Evolutionary conservation across 2,329 filamentous ascomycete species (phyloP), one percentile per base, ranked within the genome.

Genomic region (Neopestalotiopsis clavispora): DNA sequence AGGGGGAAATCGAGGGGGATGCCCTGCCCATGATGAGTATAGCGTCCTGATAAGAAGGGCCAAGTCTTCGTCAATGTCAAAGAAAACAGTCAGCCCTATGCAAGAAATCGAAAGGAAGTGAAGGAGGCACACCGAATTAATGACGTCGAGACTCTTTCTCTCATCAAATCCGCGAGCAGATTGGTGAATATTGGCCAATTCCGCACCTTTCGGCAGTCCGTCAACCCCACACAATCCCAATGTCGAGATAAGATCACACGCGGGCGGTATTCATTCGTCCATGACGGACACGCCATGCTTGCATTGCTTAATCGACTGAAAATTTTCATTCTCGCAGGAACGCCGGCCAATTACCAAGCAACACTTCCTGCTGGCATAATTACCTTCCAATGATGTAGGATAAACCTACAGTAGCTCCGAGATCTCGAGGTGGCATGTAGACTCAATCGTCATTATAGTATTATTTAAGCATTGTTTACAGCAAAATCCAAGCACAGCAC

Each of bases 31-130:
- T 52, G 45, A 52, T 52, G 17, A 52, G 45, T 52, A 52, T 52
- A 52, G 45, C 45, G 45, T 52, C 45, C 34, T n/a, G 45, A 52
- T 52, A 52, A 52, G 45, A 52, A 9, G 45, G 20, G 45, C 5
- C 17, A 20, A 52, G 45, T 20, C 23, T 28, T 52, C 17, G 20
- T 52, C 45, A 52, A 52, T 52, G 45, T 52, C 45, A 52, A 52
- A 20, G 45, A 52, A 52, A 52, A 52, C 45, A 52, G 45, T 52
- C 45, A 52, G 45, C 45, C 45, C 45, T 52, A 52, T 52, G 45
- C 45, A 20, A 52, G 45, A 52, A 17, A 52, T 52, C 45, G 45
- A 9, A 7, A 23, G 4, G 45, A 52, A n/a, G 45, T n/a, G 45
- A 20, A 52, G 45, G n/a, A 52, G 45, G n/a, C 6, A 52, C 17